A percentile compares a stretch with the other conserved stretches of the same genome.
These are phyloP conservation scores for Hymenochaete sp. DNA, from an alignment of 1,284 basidiomycete species.

Conservation along the genomic window DNA sequence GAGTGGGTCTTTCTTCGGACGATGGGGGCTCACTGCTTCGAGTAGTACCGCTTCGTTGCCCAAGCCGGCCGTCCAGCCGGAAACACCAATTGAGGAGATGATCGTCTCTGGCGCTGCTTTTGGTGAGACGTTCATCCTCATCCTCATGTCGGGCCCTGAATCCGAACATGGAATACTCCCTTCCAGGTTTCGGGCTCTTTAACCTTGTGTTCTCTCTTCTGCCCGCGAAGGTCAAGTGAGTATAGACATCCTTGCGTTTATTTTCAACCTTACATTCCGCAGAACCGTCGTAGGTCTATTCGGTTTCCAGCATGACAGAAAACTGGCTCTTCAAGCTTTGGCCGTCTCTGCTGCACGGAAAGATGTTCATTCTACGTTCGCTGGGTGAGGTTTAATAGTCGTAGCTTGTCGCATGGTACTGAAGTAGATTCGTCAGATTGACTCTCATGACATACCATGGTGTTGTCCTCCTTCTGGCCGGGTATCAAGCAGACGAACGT, in stretches of 20 bases:
- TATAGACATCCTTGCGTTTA: conserved; percentile 8
- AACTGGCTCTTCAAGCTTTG: conserved; percentile 56
- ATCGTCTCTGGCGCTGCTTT: conserved; percentile 68
- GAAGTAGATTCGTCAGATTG: conserved; percentile 35
- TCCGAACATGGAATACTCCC: background rate
- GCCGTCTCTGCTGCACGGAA: conserved; percentile 53
- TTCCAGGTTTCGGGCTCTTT: conserved; percentile 56
- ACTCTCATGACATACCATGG: conserved; percentile 73
- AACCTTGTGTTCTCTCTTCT: conserved; percentile 70
- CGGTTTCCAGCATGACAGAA: conserved; percentile 64
- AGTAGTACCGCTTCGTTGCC: conserved; percentile 14
- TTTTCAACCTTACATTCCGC: conserved; percentile 5
- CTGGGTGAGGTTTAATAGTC: conserved; percentile 41
- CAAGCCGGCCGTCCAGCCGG: conserved; percentile 25
- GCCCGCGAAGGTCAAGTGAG: conserved; percentile 59
- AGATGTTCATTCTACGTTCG: conserved; percentile 67
- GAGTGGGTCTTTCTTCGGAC: conserved; percentile 30
- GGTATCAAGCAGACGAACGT: conserved; percentile 65
- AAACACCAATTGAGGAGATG: conserved; percentile 59
- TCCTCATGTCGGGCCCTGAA: background rate
- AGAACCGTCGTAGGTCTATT: conserved; percentile 64
- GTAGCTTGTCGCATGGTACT: background rate
- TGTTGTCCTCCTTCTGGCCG: conserved; percentile 56
- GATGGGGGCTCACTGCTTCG: conserved; percentile 27
- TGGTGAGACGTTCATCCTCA: conserved; percentile 33